Evolutionary conservation across 495 filamentous ascomycete genomes (phyloP).

Genomic region (Thermothielavioides terrestris): DNA sequence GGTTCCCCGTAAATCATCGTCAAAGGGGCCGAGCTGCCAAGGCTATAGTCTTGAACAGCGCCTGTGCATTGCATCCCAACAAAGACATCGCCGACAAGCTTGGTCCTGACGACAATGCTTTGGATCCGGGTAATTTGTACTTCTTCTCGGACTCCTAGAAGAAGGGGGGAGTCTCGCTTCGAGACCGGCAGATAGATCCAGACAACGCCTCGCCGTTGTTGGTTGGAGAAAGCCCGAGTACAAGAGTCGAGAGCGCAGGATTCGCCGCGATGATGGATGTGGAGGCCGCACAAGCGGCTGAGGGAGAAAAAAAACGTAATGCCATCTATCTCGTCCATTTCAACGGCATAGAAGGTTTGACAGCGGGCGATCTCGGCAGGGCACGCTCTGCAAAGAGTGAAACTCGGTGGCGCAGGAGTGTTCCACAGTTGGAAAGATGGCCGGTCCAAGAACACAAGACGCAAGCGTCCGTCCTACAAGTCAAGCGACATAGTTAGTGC

Average conservation of each 20-base stretch:
- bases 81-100: slow-evolving; percentile 6
- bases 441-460: background rate
- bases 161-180: slow-evolving; percentile 7
- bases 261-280: slow-evolving; percentile 1
- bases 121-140: background rate
- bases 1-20: slow-evolving; percentile 8
- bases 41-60: background rate
- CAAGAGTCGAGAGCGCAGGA: slow-evolving; percentile 6
- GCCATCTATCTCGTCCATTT: slow-evolving; percentile 6
- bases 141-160: slow-evolving; percentile 7
- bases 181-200: slow-evolving; percentile 17
- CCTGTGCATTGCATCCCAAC: background rate
- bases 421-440: slow-evolving; percentile 9
- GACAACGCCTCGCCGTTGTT: background rate
- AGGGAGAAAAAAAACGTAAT: slow-evolving; percentile 15
- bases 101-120: background rate
- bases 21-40: slow-evolving; percentile 1
- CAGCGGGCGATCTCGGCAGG: background rate
- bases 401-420: slow-evolving; percentile 13
- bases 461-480: background rate
- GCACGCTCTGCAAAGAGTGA: slow-evolving; percentile 2
- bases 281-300: slow-evolving; percentile 4
- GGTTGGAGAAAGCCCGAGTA: background rate
- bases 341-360: slow-evolving; percentile 5
- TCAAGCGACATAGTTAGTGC: background rate